A percentile compares a stretch with the other conserved stretches of the same genome.
Evolutionary conservation across 2,329 filamentous ascomycete genomes (phyloP).

Genomic region (Oidium heveae): DNA sequence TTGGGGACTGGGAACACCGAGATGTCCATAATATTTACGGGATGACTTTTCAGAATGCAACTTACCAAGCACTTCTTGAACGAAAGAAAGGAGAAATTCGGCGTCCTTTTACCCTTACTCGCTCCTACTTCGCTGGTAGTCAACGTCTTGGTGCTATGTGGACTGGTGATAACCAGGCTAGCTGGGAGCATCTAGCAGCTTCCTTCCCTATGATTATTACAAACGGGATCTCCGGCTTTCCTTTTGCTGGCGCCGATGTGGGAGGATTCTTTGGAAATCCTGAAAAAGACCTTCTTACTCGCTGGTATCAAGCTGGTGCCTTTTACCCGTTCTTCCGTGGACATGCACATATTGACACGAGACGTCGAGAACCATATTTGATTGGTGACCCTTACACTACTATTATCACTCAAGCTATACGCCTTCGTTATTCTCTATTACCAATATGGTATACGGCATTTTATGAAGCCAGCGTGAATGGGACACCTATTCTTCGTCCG

Average conservation of each 20-base stretch:
- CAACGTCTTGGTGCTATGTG: conserved; percentile 89
- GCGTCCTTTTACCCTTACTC: conserved; percentile 78
- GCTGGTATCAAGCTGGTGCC: conserved; percentile 90
- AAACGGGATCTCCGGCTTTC: conserved; percentile 78
- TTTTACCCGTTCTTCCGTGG: conserved; percentile 98
- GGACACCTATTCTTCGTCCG: conserved; percentile 68
- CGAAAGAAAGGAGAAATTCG: conserved; percentile 68
- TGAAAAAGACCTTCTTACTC: conserved; percentile 65
- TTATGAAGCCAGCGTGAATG: conserved; percentile 60
- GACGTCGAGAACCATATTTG: conserved; percentile 81
- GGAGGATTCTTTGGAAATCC: conserved; percentile 97
- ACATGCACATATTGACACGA: conserved; percentile 89
- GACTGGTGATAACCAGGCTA: conserved; percentile 93
- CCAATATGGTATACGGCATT: conserved; percentile 96
- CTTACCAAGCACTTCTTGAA: conserved; percentile 58
- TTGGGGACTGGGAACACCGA: conserved; percentile 83
- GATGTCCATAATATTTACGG: conserved; percentile 93
- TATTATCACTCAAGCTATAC: conserved; percentile 70
- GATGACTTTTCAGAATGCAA: conserved; percentile 86
- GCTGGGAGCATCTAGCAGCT: conserved; percentile 73
- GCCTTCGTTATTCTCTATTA: conserved; percentile 68
- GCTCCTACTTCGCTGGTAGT: conserved; percentile 75
- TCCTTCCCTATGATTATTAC: conserved; percentile 84
- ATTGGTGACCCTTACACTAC: conserved; percentile 59
- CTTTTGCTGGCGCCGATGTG: conserved; percentile 85